A percentile compares a stretch with the other conserved stretches of the same genome.
phyloP scores from a whole-genome alignment of 225 moss, liverwort and hornwort species.

The Polytrichum commune region DNA sequence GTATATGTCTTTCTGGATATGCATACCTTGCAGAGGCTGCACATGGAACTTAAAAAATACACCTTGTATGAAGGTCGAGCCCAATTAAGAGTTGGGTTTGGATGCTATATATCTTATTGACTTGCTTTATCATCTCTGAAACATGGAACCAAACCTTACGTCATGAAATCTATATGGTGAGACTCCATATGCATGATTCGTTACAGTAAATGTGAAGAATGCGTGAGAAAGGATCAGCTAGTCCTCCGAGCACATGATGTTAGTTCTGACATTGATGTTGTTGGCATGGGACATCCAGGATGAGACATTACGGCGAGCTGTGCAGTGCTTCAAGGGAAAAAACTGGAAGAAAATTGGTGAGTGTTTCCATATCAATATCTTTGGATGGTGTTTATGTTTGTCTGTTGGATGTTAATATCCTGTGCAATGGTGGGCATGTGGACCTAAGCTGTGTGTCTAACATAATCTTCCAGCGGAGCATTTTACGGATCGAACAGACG shows the following conservation, averaged over 20 bases:
- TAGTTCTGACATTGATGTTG: not conserved
- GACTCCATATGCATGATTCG: not conserved
- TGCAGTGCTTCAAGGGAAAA: slow-evolving; percentile 94
- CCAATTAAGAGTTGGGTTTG: not conserved
- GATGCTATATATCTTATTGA: not conserved
- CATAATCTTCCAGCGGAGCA: slow-evolving; percentile 73
- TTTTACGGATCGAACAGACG: slow-evolving; percentile 78
- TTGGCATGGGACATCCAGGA: slow-evolving; percentile 43
- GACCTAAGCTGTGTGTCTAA: not conserved
- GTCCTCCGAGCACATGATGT: not conserved
- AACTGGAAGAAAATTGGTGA: slow-evolving; percentile 99
- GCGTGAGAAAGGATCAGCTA: too few relatives aligned
- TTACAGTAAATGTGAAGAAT: not conserved
- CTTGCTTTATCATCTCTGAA: not conserved
- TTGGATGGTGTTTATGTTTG: not conserved
- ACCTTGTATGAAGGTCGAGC: not conserved
- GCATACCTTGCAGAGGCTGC: not conserved
- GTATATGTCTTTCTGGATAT: slow-evolving; percentile 29
- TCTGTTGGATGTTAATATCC: not conserved
- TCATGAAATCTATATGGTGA: not conserved
- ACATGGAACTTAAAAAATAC: not conserved
- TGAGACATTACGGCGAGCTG: slow-evolving; percentile 85
- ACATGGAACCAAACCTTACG: not conserved
- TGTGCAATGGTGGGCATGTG: not conserved
- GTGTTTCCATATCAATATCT: not conserved